Base-by-base conservation (phyloP, 2,329 filamentous ascomycete genomes). In the Pyrenochaeta sp. region DNA sequence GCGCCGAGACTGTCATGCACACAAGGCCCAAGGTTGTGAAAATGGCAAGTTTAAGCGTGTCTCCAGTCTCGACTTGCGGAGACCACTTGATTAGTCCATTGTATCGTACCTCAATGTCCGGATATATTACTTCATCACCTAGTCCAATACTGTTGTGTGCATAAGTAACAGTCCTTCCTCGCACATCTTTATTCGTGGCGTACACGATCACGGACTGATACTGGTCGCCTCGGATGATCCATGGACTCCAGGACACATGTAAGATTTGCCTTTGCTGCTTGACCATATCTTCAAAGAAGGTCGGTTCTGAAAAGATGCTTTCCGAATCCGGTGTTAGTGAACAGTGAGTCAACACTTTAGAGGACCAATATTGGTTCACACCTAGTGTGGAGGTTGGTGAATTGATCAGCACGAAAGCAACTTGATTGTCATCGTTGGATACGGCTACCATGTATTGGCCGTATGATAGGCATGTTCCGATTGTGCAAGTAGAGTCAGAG, bases 391-490 rank as follows among this genome's bases (percentile, higher is more conserved):
- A 66, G 35, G 76, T 68, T 1, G 78, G 77, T 4, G 79, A 76
- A 10, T 68, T 53, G 12, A 80, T 44, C n/a, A 58, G 55, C 4
- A 80, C 17, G 7, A 79, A 55, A 4, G 73, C 56, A 9, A 81
- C 61, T 15, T 79, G 67, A 29, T 77, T 78, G 35, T 76, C 69
- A 33, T 79, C 78, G 40, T 78, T 79, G 3, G 75, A 64, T 3
- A 78, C 63, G 7, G 72, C 76, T 31, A 81, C 40, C 14, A 76
- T 64, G 17, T 75, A 67, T 35, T 49, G 64, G 5, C 62, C 66
- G 60, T 66, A 71, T 4, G 58, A 55, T 23, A 66, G 39, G 18
- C 60, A 60, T 39, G 69, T 68, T 29, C 71, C 73, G 20, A 74
- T 62, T 17, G 49, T 45, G 37, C 56, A 47, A 37, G 49, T 40